Conservation (phyloP, 495 filamentous ascomycete species). For the Collariella sp. region DNA sequence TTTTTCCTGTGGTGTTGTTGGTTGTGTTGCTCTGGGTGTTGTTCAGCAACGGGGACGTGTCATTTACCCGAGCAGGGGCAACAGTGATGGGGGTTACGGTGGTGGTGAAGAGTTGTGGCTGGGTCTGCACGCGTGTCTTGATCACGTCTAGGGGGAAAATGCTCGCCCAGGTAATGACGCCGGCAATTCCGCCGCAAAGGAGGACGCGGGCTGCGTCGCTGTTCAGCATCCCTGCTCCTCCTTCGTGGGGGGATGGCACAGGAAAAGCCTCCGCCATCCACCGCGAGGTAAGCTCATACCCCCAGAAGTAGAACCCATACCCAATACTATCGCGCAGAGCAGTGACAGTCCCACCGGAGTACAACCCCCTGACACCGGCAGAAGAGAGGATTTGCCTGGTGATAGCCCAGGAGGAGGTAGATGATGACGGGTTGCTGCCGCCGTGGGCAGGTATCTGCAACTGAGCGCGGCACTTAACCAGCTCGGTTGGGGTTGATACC, state of each 20-base stretch:
- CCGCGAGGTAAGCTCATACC: conserved; percentile 65
- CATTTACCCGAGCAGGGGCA: too few relatives aligned
- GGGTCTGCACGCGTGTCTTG: conserved; percentile 78
- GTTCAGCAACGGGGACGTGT: too few relatives aligned
- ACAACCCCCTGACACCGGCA: conserved; percentile 63
- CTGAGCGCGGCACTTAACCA: conserved; percentile 81
- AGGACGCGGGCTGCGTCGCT: conserved; percentile 53
- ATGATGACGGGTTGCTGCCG: conserved; percentile 24
- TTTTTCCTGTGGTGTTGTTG: not conserved
- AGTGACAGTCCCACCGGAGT: conserved; percentile 69
- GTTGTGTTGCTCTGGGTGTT: too few relatives aligned
- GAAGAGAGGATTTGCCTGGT: conserved; percentile 49
- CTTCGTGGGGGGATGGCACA: not conserved
- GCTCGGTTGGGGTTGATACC: conserved; percentile 74
- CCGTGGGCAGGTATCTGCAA: conserved; percentile 36
- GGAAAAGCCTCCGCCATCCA: conserved; percentile 26
- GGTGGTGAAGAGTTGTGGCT: conserved; percentile 27
- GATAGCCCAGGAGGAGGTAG: conserved; percentile 48
- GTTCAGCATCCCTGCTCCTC: not conserved
- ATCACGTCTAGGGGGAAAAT: conserved; percentile 84
- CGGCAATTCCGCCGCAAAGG: conserved; percentile 76
- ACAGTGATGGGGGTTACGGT: too few relatives aligned
- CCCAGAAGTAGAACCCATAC: conserved; percentile 91
- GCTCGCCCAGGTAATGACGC: conserved; percentile 74
- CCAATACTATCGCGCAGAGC: conserved; percentile 74